These are phyloP conservation scores for Secale cereale DNA, from an alignment of 176 grass and related monocot genomes.

Conservation along the genomic window DNA sequence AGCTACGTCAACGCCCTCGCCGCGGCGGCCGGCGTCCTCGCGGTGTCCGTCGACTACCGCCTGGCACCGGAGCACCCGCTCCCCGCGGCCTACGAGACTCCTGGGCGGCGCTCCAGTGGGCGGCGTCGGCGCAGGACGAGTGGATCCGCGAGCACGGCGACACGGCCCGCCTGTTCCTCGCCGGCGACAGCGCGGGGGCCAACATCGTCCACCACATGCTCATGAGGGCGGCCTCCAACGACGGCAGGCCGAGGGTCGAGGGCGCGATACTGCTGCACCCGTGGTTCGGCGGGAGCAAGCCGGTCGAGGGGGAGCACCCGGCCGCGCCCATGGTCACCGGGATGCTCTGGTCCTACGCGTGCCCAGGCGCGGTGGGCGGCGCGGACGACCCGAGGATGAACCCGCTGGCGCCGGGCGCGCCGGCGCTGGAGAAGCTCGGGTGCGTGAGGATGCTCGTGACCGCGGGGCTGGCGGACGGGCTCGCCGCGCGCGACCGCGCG, in stretches of 20 bases:
- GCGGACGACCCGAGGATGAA: constrained; percentile 48
- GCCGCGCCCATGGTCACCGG: neutral
- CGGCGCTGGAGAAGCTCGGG: constrained; percentile 23
- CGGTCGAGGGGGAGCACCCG: constrained; percentile 22
- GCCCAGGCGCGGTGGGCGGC: constrained; percentile 33
- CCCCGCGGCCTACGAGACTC: constrained; percentile 61
- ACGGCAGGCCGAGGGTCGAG: neutral
- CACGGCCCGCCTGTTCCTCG: constrained; percentile 43
- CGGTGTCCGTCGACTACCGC: constrained; percentile 45
- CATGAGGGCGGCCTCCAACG: neutral
- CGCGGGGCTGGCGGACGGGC: constrained; percentile 28
- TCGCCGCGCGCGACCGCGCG: constrained; percentile 22
- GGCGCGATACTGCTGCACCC: constrained; percentile 52
- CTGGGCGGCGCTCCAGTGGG: constrained; percentile 40
- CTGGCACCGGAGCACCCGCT: constrained; percentile 53
- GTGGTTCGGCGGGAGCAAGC: constrained; percentile 33
- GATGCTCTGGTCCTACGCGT: constrained; percentile 50
- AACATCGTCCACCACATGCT: constrained; percentile 63
- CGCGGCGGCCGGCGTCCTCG: constrained; percentile 36
- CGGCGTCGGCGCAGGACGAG: constrained; percentile 16
- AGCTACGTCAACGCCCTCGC: constrained; percentile 28
- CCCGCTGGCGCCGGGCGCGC: constrained; percentile 30
- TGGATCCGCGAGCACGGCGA: constrained; percentile 59
- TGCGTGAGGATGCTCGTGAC: constrained; percentile 45
- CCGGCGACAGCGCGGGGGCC: constrained; percentile 62